Base-by-base conservation (phyloP, 345 rosid species). In the Syzygium jambos region DNA sequence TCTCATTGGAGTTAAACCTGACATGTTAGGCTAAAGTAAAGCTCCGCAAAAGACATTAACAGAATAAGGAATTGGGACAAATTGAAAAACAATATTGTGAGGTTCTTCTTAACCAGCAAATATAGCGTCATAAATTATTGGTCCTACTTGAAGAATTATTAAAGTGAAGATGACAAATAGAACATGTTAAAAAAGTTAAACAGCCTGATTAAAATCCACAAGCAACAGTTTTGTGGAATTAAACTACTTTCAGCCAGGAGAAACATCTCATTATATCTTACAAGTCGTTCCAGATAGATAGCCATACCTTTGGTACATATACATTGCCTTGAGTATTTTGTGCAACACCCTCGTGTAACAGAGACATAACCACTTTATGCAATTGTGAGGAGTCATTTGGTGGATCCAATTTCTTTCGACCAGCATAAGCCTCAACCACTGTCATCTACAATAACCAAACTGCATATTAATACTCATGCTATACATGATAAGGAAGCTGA, bases 361-460 rank as follows among this genome's bases (percentile, higher is more conserved):
- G 90, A 90, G 93, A 92, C 78, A 88, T 78, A 87, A 93, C 92
- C 77, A 90, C 91, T n/a, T 88, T 56, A 87, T 91, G 91, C 91
- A 95, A 88, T 30, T 94, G 91, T 54, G 94, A 93, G 86, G 94
- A 87, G 90, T 93, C 94, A 89, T 94, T 92, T 57, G 95, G 91
- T 53, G 94, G 93, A 84, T 90, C 89, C 88, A 95, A 90, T 91
- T 92, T 95, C 88, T 91, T 88, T 90, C 56, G 93, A 61, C 99
- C 99, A 91, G 94, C 93, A 91, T 93, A 94, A 86, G 98, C 97
- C 92, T 96, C 98, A 88, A 96, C 97, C 65, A 98, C 98, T 63
- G 88, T 86, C 90, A 89, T 89, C 90, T 89, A 52, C 2, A 52
- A 65, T 80, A 19, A 51, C 46, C 78, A 68, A 63, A 46, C 73